phyloP scores from a whole-genome alignment of 805 yeast genomes.

The Wickerhamomyces strasburgensis region DNA sequence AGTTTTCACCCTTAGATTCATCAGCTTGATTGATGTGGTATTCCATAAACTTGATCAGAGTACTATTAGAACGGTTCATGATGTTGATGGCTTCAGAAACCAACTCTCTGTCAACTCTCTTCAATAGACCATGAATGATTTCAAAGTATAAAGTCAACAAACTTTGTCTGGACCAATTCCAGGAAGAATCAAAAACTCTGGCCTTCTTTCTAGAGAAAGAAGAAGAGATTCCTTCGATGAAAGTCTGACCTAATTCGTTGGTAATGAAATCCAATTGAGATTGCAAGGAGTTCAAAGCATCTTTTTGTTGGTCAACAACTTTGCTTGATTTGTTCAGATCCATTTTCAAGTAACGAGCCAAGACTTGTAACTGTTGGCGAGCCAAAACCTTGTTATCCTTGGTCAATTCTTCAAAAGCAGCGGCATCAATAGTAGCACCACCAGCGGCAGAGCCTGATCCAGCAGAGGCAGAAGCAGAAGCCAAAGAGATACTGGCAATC shows the following conservation, averaged over 20 bases:
- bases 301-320: slow-evolving; percentile 69
- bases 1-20: slow-evolving; percentile 82
- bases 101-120: slow-evolving; percentile 90
- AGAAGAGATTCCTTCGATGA: slow-evolving; percentile 87
- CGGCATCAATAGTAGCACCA: slow-evolving; percentile 88
- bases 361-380: slow-evolving; percentile 68
- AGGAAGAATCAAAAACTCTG: slow-evolving; percentile 92
- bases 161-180: slow-evolving; percentile 99
- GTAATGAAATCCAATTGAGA: slow-evolving; percentile 77
- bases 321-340: slow-evolving; percentile 91
- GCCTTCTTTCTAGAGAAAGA: slow-evolving; percentile 90
- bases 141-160: slow-evolving; percentile 90
- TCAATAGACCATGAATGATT: slow-evolving; percentile 89
- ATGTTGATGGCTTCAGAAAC: slow-evolving; percentile 94
- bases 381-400: slow-evolving; percentile 45
- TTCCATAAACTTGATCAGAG: slow-evolving; percentile 94
- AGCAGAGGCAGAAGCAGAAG: slow-evolving; percentile 51
- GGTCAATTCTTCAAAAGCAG: slow-evolving; percentile 74
- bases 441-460: slow-evolving; percentile 51
- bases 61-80: slow-evolving; percentile 95
- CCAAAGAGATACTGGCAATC: slow-evolving; percentile 72
- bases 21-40: slow-evolving; percentile 63
- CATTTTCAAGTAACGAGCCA: slow-evolving; percentile 90
- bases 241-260: slow-evolving; percentile 82
- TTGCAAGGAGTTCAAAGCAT: slow-evolving; percentile 78